A percentile compares a stretch with the other conserved stretches of the same genome.
These are phyloP conservation scores for Brachypodium distachyon DNA, from an alignment of 202 grass and related monocot species.

Conservation along the genomic window DNA sequence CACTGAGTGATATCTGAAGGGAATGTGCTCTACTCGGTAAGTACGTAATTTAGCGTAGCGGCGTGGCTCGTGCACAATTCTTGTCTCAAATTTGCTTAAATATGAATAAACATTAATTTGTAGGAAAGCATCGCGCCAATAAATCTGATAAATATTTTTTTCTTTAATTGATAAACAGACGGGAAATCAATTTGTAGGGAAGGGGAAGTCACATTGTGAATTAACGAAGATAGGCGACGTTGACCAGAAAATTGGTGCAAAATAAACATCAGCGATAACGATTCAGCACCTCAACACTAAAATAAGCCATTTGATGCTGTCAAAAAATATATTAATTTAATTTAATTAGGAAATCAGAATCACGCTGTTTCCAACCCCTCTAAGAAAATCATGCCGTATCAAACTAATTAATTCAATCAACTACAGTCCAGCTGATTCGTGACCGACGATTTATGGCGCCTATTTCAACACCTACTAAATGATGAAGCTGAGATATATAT, in stretches of 20 bases:
- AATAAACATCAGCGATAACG: conserved; percentile 18
- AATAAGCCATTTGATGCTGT: too few relatives aligned
- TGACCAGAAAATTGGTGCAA: background rate
- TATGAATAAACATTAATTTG: too few relatives aligned
- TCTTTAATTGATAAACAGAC: background rate
- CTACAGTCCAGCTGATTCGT: background rate
- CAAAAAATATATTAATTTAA: too few relatives aligned
- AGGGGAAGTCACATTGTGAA: background rate
- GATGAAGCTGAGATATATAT: too few relatives aligned
- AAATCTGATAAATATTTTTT: background rate
- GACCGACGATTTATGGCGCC: background rate
- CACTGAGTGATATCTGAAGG: too few relatives aligned
- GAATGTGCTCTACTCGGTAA: too few relatives aligned
- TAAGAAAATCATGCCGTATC: background rate
- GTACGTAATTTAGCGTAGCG: too few relatives aligned
- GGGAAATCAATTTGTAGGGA: conserved; percentile 19
- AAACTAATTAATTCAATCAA: background rate
- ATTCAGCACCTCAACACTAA: conserved; percentile 12
- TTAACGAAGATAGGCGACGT: background rate
- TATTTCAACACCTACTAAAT: background rate
- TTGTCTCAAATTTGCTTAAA: too few relatives aligned
- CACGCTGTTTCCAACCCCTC: background rate
- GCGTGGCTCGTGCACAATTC: too few relatives aligned
- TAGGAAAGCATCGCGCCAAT: too few relatives aligned
- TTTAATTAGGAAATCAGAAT: too few relatives aligned